These are phyloP conservation scores for Arctostaphylos glauca DNA, from an alignment of 148 eudicot species.

Conservation along the genomic window DNA sequence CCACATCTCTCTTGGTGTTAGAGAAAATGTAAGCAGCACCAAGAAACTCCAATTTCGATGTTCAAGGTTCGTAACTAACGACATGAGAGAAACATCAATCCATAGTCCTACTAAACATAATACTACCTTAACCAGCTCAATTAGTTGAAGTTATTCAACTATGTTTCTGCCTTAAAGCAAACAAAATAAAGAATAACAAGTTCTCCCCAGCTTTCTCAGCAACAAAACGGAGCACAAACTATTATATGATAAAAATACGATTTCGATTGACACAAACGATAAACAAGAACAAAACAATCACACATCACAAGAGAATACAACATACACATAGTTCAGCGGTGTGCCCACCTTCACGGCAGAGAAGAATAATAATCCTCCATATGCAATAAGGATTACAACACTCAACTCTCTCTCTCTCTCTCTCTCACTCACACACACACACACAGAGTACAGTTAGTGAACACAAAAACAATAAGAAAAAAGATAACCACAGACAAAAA, in stretches of 20 bases:
- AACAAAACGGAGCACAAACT: conserved; percentile 8
- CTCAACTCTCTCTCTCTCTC: no score
- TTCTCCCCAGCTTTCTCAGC: conserved; percentile 6
- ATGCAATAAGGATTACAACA: background rate
- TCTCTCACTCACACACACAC: no score
- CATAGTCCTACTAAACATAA: background rate
- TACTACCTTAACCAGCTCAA: background rate
- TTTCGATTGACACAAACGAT: background rate
- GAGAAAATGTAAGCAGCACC: background rate
- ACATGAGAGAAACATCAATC: background rate
- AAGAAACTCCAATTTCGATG: background rate
- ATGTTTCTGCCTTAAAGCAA: background rate
- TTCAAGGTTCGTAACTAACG: background rate
- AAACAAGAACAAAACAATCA: background rate
- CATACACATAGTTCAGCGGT: background rate
- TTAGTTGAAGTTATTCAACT: background rate
- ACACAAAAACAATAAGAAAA: background rate
- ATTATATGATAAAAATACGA: background rate
- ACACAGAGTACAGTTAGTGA: background rate
- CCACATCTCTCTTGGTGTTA: background rate
- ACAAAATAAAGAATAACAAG: background rate
- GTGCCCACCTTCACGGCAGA: background rate
- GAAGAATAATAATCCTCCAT: background rate
- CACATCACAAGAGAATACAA: background rate
- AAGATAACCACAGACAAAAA: background rate